Evolutionary conservation across 306 rosid genomes (phyloP).

Genomic region (Begonia loranthoides): DNA sequence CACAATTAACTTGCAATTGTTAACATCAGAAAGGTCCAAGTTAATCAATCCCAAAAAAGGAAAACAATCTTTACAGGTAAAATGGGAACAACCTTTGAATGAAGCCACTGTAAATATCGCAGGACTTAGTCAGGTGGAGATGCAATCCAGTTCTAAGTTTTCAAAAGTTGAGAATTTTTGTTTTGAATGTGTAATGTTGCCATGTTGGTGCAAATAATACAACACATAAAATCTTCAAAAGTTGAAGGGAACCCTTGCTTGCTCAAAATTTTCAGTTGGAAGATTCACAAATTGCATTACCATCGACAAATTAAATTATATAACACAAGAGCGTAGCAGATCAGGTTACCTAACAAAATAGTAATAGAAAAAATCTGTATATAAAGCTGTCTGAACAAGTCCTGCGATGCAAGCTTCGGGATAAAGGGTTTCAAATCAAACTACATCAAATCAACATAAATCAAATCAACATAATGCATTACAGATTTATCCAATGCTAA

Average conservation of each 20-base stretch:
- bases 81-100: no score
- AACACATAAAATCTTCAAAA: constrained; percentile 15
- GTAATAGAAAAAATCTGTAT: constrained; percentile 96
- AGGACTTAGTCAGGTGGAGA: neutral
- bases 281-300: constrained; percentile 7
- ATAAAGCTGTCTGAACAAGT: constrained; percentile 83
- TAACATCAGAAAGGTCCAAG: no score
- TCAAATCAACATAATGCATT: no score
- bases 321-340: neutral
- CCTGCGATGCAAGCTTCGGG: constrained; percentile 68
- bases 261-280: constrained; percentile 88
- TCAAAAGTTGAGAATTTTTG: constrained; percentile 11
- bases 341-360: constrained; percentile 61
- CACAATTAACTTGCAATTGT: no score
- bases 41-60: no score
- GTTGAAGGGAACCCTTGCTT: constrained; percentile 12
- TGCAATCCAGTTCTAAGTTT: constrained; percentile 6
- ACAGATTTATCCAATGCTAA: no score
- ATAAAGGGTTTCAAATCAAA: constrained; percentile 7
- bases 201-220: neutral
- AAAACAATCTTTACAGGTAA: no score
- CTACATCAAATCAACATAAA: no score
- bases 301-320: neutral
- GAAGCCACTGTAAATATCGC: no score
- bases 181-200: constrained; percentile 2